These are phyloP conservation scores for Nannochloropsis limnetica DNA, from an alignment of 352 stramenopile genomes.

Conservation along the genomic window DNA sequence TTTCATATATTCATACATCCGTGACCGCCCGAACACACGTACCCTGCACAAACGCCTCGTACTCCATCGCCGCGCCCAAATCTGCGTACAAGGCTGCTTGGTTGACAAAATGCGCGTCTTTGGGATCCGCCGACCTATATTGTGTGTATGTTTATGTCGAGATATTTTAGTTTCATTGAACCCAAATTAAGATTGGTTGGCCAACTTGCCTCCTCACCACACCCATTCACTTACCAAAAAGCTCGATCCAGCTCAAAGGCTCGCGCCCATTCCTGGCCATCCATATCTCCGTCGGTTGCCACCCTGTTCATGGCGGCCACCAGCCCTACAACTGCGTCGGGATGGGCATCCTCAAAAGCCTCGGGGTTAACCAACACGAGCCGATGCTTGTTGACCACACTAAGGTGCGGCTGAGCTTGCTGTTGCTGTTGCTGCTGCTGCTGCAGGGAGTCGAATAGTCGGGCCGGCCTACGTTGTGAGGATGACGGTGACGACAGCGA, in stretches of 20 bases:
- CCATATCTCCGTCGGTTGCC: neutral
- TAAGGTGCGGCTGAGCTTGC: neutral
- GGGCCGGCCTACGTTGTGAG: neutral
- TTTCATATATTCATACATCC: neutral
- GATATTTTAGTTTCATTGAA: neutral
- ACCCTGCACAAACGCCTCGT: neutral
- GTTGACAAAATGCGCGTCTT: neutral
- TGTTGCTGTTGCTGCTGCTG: neutral
- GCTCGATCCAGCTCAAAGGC: conserved; percentile 8
- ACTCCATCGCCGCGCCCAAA: neutral
- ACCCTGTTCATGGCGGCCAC: neutral
- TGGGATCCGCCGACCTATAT: neutral
- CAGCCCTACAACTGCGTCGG: neutral
- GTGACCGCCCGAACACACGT: neutral
- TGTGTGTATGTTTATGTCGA: neutral
- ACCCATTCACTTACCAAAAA: conserved; percentile 1
- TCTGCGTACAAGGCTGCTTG: conserved; percentile 29
- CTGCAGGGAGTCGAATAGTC: neutral
- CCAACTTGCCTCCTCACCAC: neutral
- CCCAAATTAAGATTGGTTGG: neutral
- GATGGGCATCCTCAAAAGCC: neutral
- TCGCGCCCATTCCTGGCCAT: neutral
- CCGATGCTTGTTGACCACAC: conserved; percentile 16
- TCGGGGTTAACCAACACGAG: conserved; percentile 4
- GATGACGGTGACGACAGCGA: neutral